Base-by-base conservation (phyloP, 306 rosid genomes). In the Crataegus laevigata region DNA sequence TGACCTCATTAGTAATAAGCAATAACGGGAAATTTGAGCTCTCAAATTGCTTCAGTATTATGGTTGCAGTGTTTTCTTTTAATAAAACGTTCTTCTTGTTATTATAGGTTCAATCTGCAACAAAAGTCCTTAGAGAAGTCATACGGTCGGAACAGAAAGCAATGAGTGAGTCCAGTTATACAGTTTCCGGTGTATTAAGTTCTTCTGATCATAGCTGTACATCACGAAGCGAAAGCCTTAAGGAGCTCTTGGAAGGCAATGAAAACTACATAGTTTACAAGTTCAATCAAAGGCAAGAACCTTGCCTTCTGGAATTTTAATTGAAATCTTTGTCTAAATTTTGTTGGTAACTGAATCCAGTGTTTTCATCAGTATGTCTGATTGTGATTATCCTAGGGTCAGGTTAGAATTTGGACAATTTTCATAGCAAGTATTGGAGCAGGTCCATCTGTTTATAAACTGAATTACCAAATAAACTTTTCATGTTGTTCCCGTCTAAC, bases 101-200 rank as follows among this genome's bases (percentile, higher is more conserved):
- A 60, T 85, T 75, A 79, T 63, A 89, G 96, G 83, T 80, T 71
- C 88, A 85, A 86, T 81, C 88, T 73, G 85, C 86, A 57, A 69
- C 82, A 58, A 84, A 91, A 78, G 86, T 79, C 80, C 90, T 94
- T 59, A 77, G 79, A 84, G 93, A 82, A 77, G 72, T 79, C 79
- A 79, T 94, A 73, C 63, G 57, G 29, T 86, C 89, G 4, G 98
- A 94, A 82, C 80, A 80, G 77, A 83, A 67, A 78, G 84, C 88
- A 75, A 75, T 81, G 43, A 73, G 81, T 14, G 86, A 84, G 55
- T 91, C 78, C 63, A 82, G 81, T 83, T 87, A 90, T 75, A 77
- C 82, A 55, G 98, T 90, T 81, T 91, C 96, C 47, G 96, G 87
- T 28, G 85, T 94, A 76, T 85, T 94, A 72, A 87, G 82, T 74